These are phyloP conservation scores for Cyclotella choctawhatcheeana DNA, from an alignment of 108 stramenopile species.

Conservation along the genomic window DNA sequence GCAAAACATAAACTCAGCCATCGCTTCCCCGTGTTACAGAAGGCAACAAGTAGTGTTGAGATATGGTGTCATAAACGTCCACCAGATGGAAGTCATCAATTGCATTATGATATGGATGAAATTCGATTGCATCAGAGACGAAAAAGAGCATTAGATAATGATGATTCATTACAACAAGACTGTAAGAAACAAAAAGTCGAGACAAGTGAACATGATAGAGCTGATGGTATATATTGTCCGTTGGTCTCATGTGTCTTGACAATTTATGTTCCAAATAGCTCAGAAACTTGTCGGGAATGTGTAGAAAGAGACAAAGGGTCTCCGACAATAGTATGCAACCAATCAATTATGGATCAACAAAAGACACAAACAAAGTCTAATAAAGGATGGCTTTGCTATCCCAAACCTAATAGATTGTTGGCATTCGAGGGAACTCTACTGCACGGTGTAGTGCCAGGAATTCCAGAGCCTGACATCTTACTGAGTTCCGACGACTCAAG, in stretches of 20 bases:
- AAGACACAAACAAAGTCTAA: neutral
- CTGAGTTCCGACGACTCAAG: slow-evolving; percentile 11
- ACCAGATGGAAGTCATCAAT: slow-evolving; percentile 47
- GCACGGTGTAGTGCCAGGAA: slow-evolving; percentile 69
- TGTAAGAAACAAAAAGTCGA: slow-evolving; percentile 15
- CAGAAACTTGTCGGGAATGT: slow-evolving; percentile 16
- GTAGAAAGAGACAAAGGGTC: slow-evolving; percentile 24
- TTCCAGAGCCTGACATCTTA: slow-evolving; percentile 16
- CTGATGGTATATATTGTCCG: slow-evolving; percentile 39
- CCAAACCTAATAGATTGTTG: slow-evolving; percentile 46
- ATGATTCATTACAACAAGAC: neutral
- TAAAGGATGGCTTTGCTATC: slow-evolving; percentile 48
- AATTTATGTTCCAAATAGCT: slow-evolving; percentile 30
- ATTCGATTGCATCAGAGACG: slow-evolving; percentile 18
- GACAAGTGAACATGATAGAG: neutral
- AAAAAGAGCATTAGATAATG: slow-evolving; percentile 4
- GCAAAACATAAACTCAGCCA: slow-evolving; percentile 18
- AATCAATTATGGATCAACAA: slow-evolving; percentile 18
- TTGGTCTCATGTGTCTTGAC: slow-evolving; percentile 49
- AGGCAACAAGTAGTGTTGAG: slow-evolving; percentile 54
- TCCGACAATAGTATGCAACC: slow-evolving; percentile 49
- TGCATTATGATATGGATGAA: slow-evolving; percentile 57
- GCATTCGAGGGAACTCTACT: slow-evolving; percentile 62
- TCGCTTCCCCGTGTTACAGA: slow-evolving; percentile 26
- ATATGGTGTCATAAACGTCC: slow-evolving; percentile 52